phyloP scores from a whole-genome alignment of 768 basidiomycete genomes.

The Termitomyces sp. region DNA sequence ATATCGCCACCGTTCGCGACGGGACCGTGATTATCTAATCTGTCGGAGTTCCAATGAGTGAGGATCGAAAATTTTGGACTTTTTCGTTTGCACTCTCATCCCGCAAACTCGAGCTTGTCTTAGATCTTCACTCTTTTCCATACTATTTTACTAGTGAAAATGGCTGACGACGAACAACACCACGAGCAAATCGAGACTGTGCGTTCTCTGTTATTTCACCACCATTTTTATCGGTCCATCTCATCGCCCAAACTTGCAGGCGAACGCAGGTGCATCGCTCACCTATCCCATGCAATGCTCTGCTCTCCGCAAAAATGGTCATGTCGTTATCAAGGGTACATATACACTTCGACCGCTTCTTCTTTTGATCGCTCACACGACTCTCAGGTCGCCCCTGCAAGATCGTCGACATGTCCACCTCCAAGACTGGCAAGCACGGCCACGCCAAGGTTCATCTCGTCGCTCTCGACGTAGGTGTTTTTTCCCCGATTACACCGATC shows the following conservation, averaged over 20 bases:
- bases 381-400: slow-evolving; percentile 86
- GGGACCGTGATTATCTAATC: slow-evolving; percentile 16
- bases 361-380: slow-evolving; percentile 2
- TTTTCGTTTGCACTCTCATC: slow-evolving; percentile 15
- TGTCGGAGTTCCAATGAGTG: slow-evolving; percentile 15
- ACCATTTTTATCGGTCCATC: slow-evolving; percentile 1
- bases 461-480: slow-evolving; percentile 81
- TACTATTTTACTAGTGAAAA: slow-evolving; percentile 32
- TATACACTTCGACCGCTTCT: slow-evolving; percentile 4
- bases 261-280: slow-evolving; percentile 66
- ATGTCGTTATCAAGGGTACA: slow-evolving; percentile 96
- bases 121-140: slow-evolving; percentile 20
- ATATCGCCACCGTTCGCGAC: background rate
- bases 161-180: slow-evolving; percentile 89
- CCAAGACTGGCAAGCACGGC: slow-evolving; percentile 99
- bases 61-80: slow-evolving; percentile 17
- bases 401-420: slow-evolving; percentile 99
- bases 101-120: slow-evolving; percentile 15
- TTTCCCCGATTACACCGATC: background rate
- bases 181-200: slow-evolving; percentile 86
- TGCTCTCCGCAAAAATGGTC: slow-evolving; percentile 87
- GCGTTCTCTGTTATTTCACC: slow-evolving; percentile 14
- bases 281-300: slow-evolving; percentile 95
- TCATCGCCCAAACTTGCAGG: slow-evolving; percentile 31
- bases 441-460: slow-evolving; percentile 99